Evolutionary conservation across 257 asterid species (phyloP), one percentile per base, ranked within the genome.

Genomic region (Nicotiana tomentosiformis): DNA sequence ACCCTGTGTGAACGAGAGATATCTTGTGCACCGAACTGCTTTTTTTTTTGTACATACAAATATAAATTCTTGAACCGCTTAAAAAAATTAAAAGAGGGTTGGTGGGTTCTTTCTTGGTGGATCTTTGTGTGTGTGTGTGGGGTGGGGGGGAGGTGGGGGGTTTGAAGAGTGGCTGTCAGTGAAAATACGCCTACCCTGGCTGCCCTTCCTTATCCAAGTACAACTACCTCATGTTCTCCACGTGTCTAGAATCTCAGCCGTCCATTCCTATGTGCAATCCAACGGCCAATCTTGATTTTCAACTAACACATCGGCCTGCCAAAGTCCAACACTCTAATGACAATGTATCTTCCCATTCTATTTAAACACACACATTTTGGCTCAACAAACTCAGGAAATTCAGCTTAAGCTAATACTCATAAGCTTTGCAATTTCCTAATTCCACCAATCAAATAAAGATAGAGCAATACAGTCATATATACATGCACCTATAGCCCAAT

Each of bases 301-400:
- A 88, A 88, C 90, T 53, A 88, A 87, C 90, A 46, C 80, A 55
- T 74, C 70, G 84, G 84, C 87, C 80, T 77, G 46, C 86, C 72
- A 86, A 43, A 86, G 43, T 85, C 87, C 82, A 85, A 85, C 87
- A 12, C 84, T 60, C 57, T 20, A 35, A 61, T 79, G 83, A 26
- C 77, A 66, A 46, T 76, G 16, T 43, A 43, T 7, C 26, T 51
- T 57, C 32, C 66, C 33, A 67, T 84, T 82, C 89, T 86, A 88
- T 88, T 88, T 88, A 88, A 86, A 86, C 85, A 49, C 60, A 17
- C 68, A 56, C 72, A 81, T 23, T 72, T 78, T 57, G 76, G 70
- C 80, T 68, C 82, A 82, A 33, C 89, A 77, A 84, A 80, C 85
- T 88, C 90, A 88, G 88, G 88, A 88, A 86, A 84, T 84, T 82